These are phyloP conservation scores for Aspergillus egyptiacus DNA, from an alignment of 495 filamentous ascomycete genomes.

Conservation along the genomic window DNA sequence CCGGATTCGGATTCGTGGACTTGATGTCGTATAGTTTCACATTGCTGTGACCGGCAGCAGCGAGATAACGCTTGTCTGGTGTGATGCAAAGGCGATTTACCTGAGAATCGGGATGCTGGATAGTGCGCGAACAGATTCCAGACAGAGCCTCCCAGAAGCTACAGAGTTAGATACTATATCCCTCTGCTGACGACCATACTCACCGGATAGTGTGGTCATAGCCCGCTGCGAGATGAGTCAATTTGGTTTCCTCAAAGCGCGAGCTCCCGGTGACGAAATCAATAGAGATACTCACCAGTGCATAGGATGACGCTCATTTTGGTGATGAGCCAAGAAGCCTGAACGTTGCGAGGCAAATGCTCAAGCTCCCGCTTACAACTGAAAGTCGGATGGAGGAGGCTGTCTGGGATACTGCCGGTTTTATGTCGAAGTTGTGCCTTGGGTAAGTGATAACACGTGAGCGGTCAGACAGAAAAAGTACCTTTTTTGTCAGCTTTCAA, in stretches of 20 bases:
- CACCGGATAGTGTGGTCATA: conserved; percentile 99
- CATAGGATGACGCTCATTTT: conserved; percentile 84
- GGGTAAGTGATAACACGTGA: conserved; percentile 7
- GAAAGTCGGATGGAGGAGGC: neutral
- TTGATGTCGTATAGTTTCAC: conserved; percentile 98
- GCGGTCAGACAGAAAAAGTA: conserved; percentile 15
- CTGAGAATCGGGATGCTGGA: conserved; percentile 95
- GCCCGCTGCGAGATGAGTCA: conserved; percentile 55
- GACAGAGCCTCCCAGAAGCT: conserved; percentile 99
- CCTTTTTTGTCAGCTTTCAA: neutral
- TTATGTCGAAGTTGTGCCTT: conserved; percentile 8
- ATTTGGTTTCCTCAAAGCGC: neutral
- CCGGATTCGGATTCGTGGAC: conserved; percentile 85
- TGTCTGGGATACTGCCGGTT: conserved; percentile 19
- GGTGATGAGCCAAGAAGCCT: neutral
- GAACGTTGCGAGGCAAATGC: conserved; percentile 4
- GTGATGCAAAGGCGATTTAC: conserved; percentile 98
- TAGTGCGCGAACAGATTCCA: conserved; percentile 94
- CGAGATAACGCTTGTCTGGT: conserved; percentile 92
- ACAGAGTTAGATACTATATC: conserved; percentile 7
- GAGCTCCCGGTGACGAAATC: neutral
- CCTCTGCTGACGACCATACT: conserved; percentile 18
- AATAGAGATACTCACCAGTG: conserved; percentile 56
- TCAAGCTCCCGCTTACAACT: conserved; percentile 3
- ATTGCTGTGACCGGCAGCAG: conserved; percentile 87